Base-by-base conservation (phyloP, 139 green algal species). In the Coelastrella sp. region DNA sequence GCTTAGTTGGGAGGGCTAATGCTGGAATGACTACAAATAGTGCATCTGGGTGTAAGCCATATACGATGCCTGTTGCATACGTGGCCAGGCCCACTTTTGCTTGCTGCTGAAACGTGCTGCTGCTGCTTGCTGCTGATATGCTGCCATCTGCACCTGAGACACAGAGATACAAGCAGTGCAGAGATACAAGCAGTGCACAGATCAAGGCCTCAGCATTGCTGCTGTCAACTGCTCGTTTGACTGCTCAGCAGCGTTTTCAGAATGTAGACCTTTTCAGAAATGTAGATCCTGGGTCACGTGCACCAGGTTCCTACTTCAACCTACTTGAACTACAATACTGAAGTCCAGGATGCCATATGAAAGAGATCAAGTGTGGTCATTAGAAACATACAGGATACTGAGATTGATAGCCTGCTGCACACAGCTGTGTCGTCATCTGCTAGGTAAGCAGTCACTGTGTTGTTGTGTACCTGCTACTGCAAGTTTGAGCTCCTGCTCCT, bases 11-110 rank as follows among this genome's bases (percentile, higher is more conserved):
- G 60, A 99, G 93, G 12, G 98, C 96, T 73, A 99, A 92, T 4
- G 98, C 98, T 4, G 98, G 98, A 8, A 99, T 94, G 35, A 99
- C 96, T 14, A 99, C 95, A 78, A 99, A 99, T 22, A 99, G 93
- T 0, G 98, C 97, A 87, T 99, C 98, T 6, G 98, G 98, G 89
- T 99, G 97, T 73, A 99, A 93, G 6, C 98, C 98, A 88, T 99
- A 98, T 59, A 99, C 94, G 79, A 99, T 97, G 76, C 98, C 98
- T 8, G 97, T 99, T 49, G 93, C 94, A 91, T 98, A 98, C 0
- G 97, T 99, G 63, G 95, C 95, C 35, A 94, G 80, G 24, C 91
- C 90, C 0, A 89, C 72, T 24, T 83, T 84, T 22, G 80, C 80
- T 61, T 81, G 56, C 78, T 81, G 63, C 78, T 86, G 65, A 63